Evolutionary conservation across 2,329 filamentous ascomycete species (phyloP).

Genomic region (Bertia moriformis): DNA sequence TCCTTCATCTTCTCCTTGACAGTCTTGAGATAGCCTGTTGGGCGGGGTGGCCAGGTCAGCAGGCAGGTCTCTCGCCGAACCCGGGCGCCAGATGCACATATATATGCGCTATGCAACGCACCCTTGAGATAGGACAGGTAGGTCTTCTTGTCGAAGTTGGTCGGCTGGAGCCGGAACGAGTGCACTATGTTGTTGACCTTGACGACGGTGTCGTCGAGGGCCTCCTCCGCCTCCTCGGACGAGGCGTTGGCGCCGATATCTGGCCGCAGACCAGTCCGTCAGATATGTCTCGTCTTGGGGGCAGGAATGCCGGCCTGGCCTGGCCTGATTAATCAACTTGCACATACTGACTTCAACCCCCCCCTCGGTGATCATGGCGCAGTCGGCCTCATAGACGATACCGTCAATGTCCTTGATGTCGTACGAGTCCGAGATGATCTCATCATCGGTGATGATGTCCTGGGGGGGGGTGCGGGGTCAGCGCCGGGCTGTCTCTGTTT

Average conservation of each 20-base stretch:
- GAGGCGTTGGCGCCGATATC: conserved; percentile 94
- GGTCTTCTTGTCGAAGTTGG: conserved; percentile 72
- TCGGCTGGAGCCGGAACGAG: conserved; percentile 76
- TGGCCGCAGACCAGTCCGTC: conserved; percentile 14
- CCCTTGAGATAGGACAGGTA: conserved; percentile 78
- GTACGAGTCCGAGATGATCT: conserved; percentile 94
- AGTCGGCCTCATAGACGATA: conserved; percentile 80
- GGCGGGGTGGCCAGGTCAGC: not conserved
- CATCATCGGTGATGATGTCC: conserved; percentile 81
- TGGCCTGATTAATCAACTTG: no score
- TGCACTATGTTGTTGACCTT: conserved; percentile 86
- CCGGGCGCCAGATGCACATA: no score
- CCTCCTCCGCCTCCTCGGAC: conserved; percentile 75
- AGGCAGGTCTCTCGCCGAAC: no score
- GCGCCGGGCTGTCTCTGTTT: no score
- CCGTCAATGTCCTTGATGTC: conserved; percentile 67
- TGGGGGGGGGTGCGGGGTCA: conserved; percentile 22
- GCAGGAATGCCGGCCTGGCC: conserved; percentile 5
- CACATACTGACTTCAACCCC: conserved; percentile 57
- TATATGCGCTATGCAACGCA: conserved; percentile 26
- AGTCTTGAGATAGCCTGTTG: conserved; percentile 81
- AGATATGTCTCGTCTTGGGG: not conserved
- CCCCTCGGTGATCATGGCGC: conserved; percentile 73
- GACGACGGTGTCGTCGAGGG: conserved; percentile 50
- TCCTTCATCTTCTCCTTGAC: conserved; percentile 59